Percentiles rank a stretch among this genome's conserved stretches.
These are phyloP conservation scores for Clathrospora elynae DNA, from an alignment of 2,329 filamentous ascomycete genomes.

Conservation along the genomic window DNA sequence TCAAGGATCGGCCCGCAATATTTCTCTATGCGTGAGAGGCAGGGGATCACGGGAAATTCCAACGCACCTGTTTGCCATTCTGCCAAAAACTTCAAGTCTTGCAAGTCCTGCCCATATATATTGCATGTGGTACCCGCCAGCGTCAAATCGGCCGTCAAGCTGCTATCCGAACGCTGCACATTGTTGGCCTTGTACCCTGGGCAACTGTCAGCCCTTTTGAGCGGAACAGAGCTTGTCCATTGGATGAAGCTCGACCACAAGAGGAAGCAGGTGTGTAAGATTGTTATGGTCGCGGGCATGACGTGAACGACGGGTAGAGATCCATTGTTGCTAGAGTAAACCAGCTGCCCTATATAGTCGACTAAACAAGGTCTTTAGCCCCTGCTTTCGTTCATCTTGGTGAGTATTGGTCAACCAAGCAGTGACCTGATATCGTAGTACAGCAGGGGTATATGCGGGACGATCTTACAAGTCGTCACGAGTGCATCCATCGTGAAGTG, in stretches of 20 bases:
- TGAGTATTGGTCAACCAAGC: slow-evolving; percentile 13
- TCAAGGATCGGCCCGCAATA: too few relatives aligned
- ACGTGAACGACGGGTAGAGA: slow-evolving; percentile 22
- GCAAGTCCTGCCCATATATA: slow-evolving; percentile 62
- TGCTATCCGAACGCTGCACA: slow-evolving; percentile 57
- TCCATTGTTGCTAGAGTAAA: slow-evolving; percentile 30
- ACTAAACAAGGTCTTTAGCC: slow-evolving; percentile 36
- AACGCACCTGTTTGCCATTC: slow-evolving; percentile 63
- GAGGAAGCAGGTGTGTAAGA: slow-evolving; percentile 29
- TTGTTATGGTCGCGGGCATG: slow-evolving; percentile 33
- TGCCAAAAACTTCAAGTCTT: slow-evolving; percentile 61
- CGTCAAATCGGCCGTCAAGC: slow-evolving; percentile 69
- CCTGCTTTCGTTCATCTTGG: slow-evolving; percentile 25
- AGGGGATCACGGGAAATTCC: background rate
- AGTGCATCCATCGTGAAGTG: slow-evolving; percentile 32
- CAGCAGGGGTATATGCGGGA: slow-evolving; percentile 18
- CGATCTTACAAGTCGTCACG: slow-evolving; percentile 43
- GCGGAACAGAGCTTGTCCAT: slow-evolving; percentile 29
- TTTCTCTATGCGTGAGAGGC: background rate
- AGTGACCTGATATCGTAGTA: slow-evolving; percentile 13
- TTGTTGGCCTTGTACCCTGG: slow-evolving; percentile 71
- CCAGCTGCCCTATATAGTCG: slow-evolving; percentile 42
- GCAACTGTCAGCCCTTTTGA: slow-evolving; percentile 52
- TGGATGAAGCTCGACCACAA: slow-evolving; percentile 27
- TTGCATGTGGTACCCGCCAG: slow-evolving; percentile 71